These are phyloP conservation scores for Hyparrhenia diplandra DNA, from an alignment of 176 grass and related monocot species.

Conservation along the genomic window DNA sequence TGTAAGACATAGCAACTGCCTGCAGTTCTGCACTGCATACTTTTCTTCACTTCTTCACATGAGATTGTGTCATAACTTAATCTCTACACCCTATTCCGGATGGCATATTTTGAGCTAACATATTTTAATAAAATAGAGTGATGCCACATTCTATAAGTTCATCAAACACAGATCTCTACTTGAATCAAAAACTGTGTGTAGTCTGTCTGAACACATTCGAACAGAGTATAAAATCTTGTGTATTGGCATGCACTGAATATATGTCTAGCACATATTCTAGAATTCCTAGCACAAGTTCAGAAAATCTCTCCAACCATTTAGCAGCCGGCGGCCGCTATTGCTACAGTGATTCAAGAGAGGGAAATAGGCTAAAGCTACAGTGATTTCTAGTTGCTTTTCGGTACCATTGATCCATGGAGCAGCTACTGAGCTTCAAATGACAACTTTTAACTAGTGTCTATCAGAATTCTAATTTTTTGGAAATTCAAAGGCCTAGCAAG, in stretches of 20 bases:
- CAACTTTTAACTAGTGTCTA: too few species aligned
- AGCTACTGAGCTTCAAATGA: background rate
- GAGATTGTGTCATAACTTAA: background rate
- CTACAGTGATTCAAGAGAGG: too few species aligned
- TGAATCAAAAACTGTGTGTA: background rate
- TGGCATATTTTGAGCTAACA: background rate
- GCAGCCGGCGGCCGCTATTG: too few species aligned
- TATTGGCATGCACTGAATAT: background rate
- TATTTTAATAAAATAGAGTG: background rate
- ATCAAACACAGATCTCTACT: background rate
- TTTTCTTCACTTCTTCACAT: background rate
- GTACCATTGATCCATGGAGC: background rate
- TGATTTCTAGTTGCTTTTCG: too few species aligned
- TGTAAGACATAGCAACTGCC: background rate
- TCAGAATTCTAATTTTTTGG: background rate
- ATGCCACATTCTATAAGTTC: background rate
- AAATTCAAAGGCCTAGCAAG: background rate
- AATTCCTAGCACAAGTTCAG: background rate
- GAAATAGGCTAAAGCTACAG: too few species aligned
- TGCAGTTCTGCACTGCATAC: background rate
- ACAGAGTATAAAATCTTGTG: background rate
- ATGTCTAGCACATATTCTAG: background rate
- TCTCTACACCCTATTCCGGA: background rate
- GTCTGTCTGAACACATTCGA: background rate
- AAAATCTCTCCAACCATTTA: background rate